phyloP scores from a whole-genome alignment of 768 basidiomycete genomes.

The Boletus coccyginus region DNA sequence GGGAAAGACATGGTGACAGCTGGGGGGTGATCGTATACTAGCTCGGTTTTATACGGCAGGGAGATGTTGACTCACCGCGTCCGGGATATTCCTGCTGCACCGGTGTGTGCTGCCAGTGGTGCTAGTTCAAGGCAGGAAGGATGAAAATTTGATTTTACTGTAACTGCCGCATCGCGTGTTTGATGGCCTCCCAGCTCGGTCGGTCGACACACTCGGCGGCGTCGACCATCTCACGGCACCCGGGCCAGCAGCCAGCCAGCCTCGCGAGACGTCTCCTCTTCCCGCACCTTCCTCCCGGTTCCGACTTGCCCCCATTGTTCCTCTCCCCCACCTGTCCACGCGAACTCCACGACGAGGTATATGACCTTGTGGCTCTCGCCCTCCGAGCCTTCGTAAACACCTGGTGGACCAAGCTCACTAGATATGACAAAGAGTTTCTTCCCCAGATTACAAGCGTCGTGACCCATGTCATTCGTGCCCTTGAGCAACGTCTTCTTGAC shows the following conservation, averaged over 20 bases:
- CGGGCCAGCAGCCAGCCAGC: conserved; percentile 29
- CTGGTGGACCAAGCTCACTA: conserved; percentile 84
- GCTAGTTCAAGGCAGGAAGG: background rate
- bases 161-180: background rate
- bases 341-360: conserved; percentile 55
- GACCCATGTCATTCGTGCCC: conserved; percentile 50
- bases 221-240: conserved; percentile 22
- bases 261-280: conserved; percentile 64
- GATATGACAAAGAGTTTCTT: conserved; percentile 81
- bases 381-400: conserved; percentile 76
- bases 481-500: conserved; percentile 56
- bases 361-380: conserved; percentile 77
- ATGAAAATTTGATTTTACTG: background rate
- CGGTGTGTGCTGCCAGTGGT: no score
- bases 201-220: conserved; percentile 22
- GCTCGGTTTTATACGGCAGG: conserved; percentile 24
- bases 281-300: conserved; percentile 43
- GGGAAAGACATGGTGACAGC: conserved; percentile 18
- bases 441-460: conserved; percentile 65
- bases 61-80: background rate
- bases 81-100: background rate
- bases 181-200: conserved; percentile 5
- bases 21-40: background rate
- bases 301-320: conserved; percentile 54
- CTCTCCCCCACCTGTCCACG: conserved; percentile 40